Evolutionary conservation across 2,329 filamentous ascomycete species (phyloP), one percentile per base, ranked within the genome.

Genomic region (Fusarium lateritium): DNA sequence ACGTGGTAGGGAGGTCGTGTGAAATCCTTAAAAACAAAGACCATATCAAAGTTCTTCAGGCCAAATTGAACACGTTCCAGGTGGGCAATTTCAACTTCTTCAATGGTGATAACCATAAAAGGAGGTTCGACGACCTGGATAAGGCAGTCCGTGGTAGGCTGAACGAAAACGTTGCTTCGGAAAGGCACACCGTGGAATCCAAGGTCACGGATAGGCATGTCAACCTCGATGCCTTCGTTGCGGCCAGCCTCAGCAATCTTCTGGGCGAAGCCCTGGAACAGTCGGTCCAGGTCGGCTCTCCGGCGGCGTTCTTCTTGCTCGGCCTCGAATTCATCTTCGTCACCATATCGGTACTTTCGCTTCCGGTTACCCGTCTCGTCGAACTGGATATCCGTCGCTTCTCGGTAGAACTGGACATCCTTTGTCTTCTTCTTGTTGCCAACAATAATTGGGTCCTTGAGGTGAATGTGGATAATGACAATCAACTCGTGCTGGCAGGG

Each of bases 21-120:
- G 81, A 97, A 98, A 82, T 99, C 96, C 77, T 98, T 98, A 86
- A 97, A 98, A 38, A 99, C 93, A 76, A 98, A 94, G 21, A 99
- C 96, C 80, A 99, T 90, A 81, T 99, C 96, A 79, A 99, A 99
- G 81, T 99, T 99, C 86, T 98, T 98, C 65, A 99, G 86, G 34
- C 96, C 97, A 76, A 99, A 99, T 82, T 95, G 86, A 19, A 99
- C 96, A 83, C 95, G 93, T 80, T 99, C 96, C 62, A 99, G 84
- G 82, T 99, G 96, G 17, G 96, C 96, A 72, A 98, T 88, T 80
- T 99, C 96, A 70, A 99, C 96, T 76, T 99, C 96, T 51, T 95
- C 94, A 34, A 99, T 88, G 0, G 96, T 98, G 71, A 99, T 86
- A 51, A 98, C 96, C 84, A 97, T 92, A 82, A 99, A 99, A 0